phyloP scores from a whole-genome alignment of 768 basidiomycete species.

The Suillus sp. region DNA sequence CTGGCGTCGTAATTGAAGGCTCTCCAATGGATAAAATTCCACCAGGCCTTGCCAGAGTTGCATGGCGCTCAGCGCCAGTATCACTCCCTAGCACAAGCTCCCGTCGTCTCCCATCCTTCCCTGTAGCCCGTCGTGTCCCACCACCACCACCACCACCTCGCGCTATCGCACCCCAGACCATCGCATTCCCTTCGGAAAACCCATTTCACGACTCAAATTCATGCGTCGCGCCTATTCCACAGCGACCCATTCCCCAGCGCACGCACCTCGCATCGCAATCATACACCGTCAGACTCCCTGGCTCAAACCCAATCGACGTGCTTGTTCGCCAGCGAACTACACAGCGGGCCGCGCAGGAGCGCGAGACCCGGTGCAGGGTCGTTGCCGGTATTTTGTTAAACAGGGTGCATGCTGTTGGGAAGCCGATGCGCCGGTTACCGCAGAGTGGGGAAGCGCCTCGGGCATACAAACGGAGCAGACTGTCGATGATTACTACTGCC shows the following conservation, averaged over 20 bases:
- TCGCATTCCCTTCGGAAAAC: slow-evolving; percentile 26
- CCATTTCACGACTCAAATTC: slow-evolving; percentile 31
- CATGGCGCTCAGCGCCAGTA: slow-evolving; percentile 28
- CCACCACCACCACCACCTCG: slow-evolving; percentile 17
- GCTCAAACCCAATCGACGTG: slow-evolving; percentile 24
- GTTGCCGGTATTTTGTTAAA: slow-evolving; percentile 62
- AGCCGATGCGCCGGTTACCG: slow-evolving; percentile 49
- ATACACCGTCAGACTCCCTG: slow-evolving; percentile 28
- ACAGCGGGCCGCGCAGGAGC: slow-evolving; percentile 36
- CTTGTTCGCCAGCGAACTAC: slow-evolving; percentile 35
- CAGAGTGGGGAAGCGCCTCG: slow-evolving; percentile 32
- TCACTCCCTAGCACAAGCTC: slow-evolving; percentile 16
- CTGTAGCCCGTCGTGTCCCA: slow-evolving; percentile 18
- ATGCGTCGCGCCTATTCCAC: slow-evolving; percentile 15
- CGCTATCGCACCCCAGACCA: slow-evolving; percentile 19
- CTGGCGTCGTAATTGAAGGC: slow-evolving; percentile 28
- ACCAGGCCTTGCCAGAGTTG: slow-evolving; percentile 25
- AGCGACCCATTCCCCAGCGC: slow-evolving; percentile 24
- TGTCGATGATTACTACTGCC: slow-evolving; percentile 52
- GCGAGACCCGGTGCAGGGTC: slow-evolving; percentile 47
- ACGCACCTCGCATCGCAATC: slow-evolving; percentile 33
- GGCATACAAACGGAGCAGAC: slow-evolving; percentile 53
- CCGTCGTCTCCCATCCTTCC: slow-evolving; percentile 23
- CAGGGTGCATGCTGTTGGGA: slow-evolving; percentile 53
- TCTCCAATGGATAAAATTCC: slow-evolving; percentile 21